phyloP scores from a whole-genome alignment of 768 basidiomycete species.

The Kwoniella botswanensis region DNA sequence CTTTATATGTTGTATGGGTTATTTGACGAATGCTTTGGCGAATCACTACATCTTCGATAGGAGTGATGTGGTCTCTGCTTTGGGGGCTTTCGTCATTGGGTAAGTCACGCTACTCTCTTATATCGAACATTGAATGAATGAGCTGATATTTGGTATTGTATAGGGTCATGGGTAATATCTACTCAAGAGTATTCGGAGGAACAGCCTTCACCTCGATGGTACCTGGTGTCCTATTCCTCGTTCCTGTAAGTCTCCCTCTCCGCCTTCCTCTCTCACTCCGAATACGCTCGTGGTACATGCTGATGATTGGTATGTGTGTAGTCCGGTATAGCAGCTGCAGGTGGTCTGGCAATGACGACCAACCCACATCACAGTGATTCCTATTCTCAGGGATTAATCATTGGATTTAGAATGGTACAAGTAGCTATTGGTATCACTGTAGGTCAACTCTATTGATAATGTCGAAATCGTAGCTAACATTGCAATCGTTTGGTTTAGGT shows the following conservation, averaged over 20 bases:
- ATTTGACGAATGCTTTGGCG: slow-evolving; percentile 70
- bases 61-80: slow-evolving; percentile 75
- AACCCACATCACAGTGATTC: slow-evolving; percentile 44
- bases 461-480: neutral
- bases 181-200: slow-evolving; percentile 69
- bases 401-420: slow-evolving; percentile 85
- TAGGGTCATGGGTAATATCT: slow-evolving; percentile 72
- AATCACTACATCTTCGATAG: slow-evolving; percentile 77
- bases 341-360: slow-evolving; percentile 69
- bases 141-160: too few relatives aligned
- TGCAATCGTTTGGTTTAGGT: slow-evolving; percentile 50
- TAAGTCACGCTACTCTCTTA: neutral
- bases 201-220: slow-evolving; percentile 83
- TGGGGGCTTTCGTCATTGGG: slow-evolving; percentile 83
- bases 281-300: neutral
- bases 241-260: slow-evolving; percentile 68
- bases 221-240: slow-evolving; percentile 79
- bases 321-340: slow-evolving; percentile 77
- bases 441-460: slow-evolving; percentile 4
- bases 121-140: too few relatives aligned
- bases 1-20: slow-evolving; percentile 63
- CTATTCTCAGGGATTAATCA: slow-evolving; percentile 74
- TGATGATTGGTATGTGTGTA: slow-evolving; percentile 4
- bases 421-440: slow-evolving; percentile 87
- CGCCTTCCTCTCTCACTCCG: neutral